Conservation (phyloP, 345 rosid species). For the Barbarea vulgaris region DNA sequence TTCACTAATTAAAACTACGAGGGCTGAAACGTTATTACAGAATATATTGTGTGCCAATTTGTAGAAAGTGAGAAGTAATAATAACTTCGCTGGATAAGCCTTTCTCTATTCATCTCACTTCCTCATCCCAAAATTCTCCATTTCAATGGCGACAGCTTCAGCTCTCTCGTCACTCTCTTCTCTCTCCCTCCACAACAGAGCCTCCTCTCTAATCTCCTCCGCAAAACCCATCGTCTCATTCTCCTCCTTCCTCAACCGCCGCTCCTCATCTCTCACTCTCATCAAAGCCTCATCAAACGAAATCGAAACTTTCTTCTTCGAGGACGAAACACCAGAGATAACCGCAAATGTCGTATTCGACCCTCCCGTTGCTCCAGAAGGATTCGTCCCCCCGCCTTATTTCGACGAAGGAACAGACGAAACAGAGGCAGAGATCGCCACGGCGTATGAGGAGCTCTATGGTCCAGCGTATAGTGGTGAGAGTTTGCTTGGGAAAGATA, state of each 20-base stretch:
- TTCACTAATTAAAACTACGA: background rate
- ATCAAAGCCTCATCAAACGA: slow-evolving; percentile 45
- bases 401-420: slow-evolving; percentile 80
- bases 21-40: background rate
- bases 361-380: slow-evolving; percentile 68
- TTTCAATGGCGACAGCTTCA: slow-evolving; percentile 44
- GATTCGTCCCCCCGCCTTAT: slow-evolving; percentile 53
- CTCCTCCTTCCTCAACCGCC: slow-evolving; percentile 36
- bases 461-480: slow-evolving; percentile 83
- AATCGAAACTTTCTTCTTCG: slow-evolving; percentile 58
- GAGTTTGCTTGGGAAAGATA: slow-evolving; percentile 59
- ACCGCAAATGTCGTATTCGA: slow-evolving; percentile 55
- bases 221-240: slow-evolving; percentile 30
- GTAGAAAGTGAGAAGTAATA: background rate
- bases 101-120: slow-evolving; percentile 15
- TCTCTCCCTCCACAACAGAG: slow-evolving; percentile 35
- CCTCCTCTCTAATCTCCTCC: slow-evolving; percentile 39
- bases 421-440: slow-evolving; percentile 70
- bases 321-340: slow-evolving; percentile 41
- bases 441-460: slow-evolving; percentile 74
- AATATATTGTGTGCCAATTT: background rate
- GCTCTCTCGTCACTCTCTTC: slow-evolving; percentile 47
- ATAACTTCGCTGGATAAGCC: slow-evolving; percentile 37
- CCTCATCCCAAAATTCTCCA: slow-evolving; percentile 25
- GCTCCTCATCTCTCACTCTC: slow-evolving; percentile 24